These are phyloP conservation scores for Pleurotus giganteus DNA, from an alignment of 768 basidiomycete species.

Conservation along the genomic window DNA sequence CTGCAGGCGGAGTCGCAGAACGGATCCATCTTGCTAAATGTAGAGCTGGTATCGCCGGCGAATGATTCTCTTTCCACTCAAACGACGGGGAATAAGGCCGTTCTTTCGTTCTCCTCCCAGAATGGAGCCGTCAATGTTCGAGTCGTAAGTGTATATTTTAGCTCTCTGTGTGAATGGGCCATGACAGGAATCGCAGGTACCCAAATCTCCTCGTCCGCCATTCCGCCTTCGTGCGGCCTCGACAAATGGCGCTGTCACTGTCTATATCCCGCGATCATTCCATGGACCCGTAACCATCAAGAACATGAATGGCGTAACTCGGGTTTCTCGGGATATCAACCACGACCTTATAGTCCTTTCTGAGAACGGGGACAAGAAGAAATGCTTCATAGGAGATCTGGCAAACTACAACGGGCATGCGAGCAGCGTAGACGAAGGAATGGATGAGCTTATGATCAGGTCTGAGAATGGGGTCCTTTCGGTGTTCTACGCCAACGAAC, in stretches of 20 bases:
- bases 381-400: slow-evolving; percentile 36
- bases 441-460: neutral
- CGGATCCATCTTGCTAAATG: slow-evolving; percentile 34
- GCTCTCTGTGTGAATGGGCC: neutral
- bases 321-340: slow-evolving; percentile 27
- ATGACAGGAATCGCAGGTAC: slow-evolving; percentile 8
- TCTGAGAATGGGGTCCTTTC: neutral
- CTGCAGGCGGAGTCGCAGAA: slow-evolving; percentile 30
- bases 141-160: slow-evolving; percentile 17
- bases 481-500: neutral
- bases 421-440: neutral
- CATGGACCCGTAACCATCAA: slow-evolving; percentile 29
- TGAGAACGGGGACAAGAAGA: slow-evolving; percentile 25
- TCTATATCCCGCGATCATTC: slow-evolving; percentile 40
- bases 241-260: slow-evolving; percentile 26
- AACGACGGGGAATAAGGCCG: slow-evolving; percentile 14
- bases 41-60: slow-evolving; percentile 23
- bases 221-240: slow-evolving; percentile 20
- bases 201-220: slow-evolving; percentile 19
- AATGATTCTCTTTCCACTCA: neutral
- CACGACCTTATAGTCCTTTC: slow-evolving; percentile 27
- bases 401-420: slow-evolving; percentile 11
- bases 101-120: slow-evolving; percentile 16
- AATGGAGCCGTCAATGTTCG: slow-evolving; percentile 26
- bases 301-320: slow-evolving; percentile 25